Evolutionary conservation across 495 filamentous ascomycete genomes (phyloP).

Genomic region (Aspergillus nanangensis): DNA sequence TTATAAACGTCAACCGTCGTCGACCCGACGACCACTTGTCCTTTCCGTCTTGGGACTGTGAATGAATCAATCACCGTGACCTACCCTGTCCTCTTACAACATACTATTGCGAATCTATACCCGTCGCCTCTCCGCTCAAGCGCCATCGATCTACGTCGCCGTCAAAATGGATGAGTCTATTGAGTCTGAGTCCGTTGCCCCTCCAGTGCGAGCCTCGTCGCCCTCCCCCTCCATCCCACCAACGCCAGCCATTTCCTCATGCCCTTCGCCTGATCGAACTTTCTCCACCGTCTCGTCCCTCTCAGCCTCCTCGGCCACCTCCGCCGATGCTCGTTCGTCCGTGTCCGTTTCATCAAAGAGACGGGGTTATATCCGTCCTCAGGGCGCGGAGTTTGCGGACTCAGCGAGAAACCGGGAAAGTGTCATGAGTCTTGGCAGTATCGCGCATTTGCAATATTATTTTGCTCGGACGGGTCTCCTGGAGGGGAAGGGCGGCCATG

Average conservation of each 20-base stretch:
- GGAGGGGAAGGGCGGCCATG: constrained; percentile 86
- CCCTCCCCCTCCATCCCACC: constrained; percentile 58
- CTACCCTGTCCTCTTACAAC: neutral
- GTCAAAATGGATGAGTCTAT: constrained; percentile 30
- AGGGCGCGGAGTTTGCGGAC: constrained; percentile 83
- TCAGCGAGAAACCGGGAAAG: constrained; percentile 88
- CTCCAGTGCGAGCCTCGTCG: constrained; percentile 42
- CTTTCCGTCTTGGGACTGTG: constrained; percentile 6
- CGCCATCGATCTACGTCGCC: constrained; percentile 11
- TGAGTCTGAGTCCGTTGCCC: constrained; percentile 20
- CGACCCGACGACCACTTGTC: constrained; percentile 17
- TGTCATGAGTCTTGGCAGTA: constrained; percentile 92
- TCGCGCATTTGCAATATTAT: constrained; percentile 96
- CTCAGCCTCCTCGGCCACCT: constrained; percentile 61
- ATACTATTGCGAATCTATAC: constrained; percentile 7
- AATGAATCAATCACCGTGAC: neutral
- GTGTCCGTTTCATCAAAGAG: constrained; percentile 56
- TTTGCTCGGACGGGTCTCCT: constrained; percentile 91
- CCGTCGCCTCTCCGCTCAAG: no score
- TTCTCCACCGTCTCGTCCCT: constrained; percentile 72
- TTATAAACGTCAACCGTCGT: constrained; percentile 8
- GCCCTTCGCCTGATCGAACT: constrained; percentile 63
- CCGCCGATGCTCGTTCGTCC: constrained; percentile 46
- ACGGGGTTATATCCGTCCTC: constrained; percentile 85
- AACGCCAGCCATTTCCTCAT: constrained; percentile 58